phyloP scores from a whole-genome alignment of 345 rosid species.

The Pistacia atlantica region DNA sequence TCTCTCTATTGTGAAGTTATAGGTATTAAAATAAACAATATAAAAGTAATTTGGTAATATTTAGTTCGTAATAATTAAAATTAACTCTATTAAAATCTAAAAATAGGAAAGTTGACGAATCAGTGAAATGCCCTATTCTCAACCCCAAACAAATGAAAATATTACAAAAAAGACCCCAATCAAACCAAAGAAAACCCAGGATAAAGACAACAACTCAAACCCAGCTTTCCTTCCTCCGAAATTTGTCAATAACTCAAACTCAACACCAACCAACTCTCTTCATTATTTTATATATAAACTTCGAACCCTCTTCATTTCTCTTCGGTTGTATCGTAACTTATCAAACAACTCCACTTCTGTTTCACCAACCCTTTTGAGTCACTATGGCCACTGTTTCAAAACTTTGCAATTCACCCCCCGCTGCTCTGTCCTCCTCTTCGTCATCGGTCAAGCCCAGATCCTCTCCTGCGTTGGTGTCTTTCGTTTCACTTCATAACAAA shows the following conservation, averaged over 20 bases:
- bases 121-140: too few species aligned
- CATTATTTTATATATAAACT: background rate
- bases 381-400: conserved; percentile 82
- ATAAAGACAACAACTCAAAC: too few species aligned
- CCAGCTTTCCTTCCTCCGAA: background rate
- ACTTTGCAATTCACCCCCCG: conserved; percentile 50
- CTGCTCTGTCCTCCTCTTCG: conserved; percentile 30
- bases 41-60: too few species aligned
- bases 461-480: conserved; percentile 34
- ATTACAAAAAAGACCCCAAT: too few species aligned
- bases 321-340: conserved; percentile 20
- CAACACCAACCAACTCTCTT: background rate
- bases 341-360: background rate
- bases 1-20: too few species aligned
- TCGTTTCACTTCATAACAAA: conserved; percentile 34
- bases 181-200: too few species aligned
- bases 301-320: background rate
- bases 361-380: conserved; percentile 18
- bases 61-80: too few species aligned
- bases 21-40: too few species aligned
- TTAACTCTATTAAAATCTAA: too few species aligned
- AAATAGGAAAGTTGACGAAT: too few species aligned
- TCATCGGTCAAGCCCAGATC: conserved; percentile 46
- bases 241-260: background rate
- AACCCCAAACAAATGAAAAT: too few species aligned